Base-by-base conservation (phyloP, 169 alveolate species). In the Plasmodium sp. region DNA sequence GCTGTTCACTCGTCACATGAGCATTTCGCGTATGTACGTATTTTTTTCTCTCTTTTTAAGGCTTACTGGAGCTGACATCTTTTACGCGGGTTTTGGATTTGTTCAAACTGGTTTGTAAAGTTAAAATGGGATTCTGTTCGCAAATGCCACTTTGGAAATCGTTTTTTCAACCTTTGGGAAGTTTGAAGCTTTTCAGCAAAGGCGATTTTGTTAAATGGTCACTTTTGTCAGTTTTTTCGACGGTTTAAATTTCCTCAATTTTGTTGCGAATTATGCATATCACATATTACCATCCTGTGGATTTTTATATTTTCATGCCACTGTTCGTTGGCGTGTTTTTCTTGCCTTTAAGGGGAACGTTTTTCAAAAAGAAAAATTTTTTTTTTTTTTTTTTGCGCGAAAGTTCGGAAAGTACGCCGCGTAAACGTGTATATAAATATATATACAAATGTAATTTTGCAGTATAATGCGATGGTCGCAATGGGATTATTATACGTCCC, bases 11-110 rank as follows among this genome's bases (percentile, higher is more conserved):
- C 51, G 36, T 79, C 51, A 79, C 12, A 79, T 79, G 51, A 18
- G 51, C 31, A 48, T n/a, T 41, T 79, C 31, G 36, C 41, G 51
- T 48, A 79, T n/a, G 43, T 79, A 67, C 22, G 31, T 79, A 79
- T 79, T n/a, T 79, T 18, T 77, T 77, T 41, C 31, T 18, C n/a
- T 39, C 39, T 31, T 77, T 83, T 58, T 33, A 18, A 56, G 43
- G 71, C 93, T 86, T 86, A 86, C 93, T 18, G 93, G 93, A 71
- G 93, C 83, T 86, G 93, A 86, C 93, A 86, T 86, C 48, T 86
- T 86, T 31, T 75, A 45, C 16, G 27, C n/a, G 14, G 62, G 16
- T 72, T 79, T 79, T 79, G 67, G 41, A 41, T 43, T 36, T 79
- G 54, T 79, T 67, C 77, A 67, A 67, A 31, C n/a, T 67, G 36